phyloP scores from a whole-genome alignment of 2,329 filamentous ascomycete species.

The Chrysosporium keratinophilum region DNA sequence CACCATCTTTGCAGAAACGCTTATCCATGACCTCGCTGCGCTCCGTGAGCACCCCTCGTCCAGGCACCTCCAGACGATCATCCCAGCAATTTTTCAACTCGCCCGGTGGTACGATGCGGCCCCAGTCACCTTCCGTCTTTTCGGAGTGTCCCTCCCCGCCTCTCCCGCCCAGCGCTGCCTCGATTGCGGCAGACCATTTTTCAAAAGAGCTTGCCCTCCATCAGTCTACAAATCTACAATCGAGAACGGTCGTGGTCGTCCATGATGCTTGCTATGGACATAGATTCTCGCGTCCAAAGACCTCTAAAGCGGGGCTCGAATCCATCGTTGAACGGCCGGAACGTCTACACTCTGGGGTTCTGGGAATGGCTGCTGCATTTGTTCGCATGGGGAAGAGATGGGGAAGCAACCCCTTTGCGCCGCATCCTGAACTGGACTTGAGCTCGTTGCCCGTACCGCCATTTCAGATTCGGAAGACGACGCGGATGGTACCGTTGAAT shows the following conservation, averaged over 20 bases:
- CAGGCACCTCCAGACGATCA: slow-evolving; percentile 28
- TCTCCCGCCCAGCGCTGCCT: slow-evolving; percentile 38
- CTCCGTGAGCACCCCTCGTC: slow-evolving; percentile 25
- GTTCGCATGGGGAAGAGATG: slow-evolving; percentile 79
- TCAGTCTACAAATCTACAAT: slow-evolving; percentile 35
- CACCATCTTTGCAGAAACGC: slow-evolving; percentile 30
- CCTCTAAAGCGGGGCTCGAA: slow-evolving; percentile 58
- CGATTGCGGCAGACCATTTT: slow-evolving; percentile 59
- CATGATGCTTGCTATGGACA: slow-evolving; percentile 95
- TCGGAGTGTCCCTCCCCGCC: slow-evolving; percentile 18
- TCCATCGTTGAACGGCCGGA: slow-evolving; percentile 92
- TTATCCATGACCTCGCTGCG: slow-evolving; percentile 31
- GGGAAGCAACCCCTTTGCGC: slow-evolving; percentile 56
- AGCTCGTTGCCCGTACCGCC: slow-evolving; percentile 51
- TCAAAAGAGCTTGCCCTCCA: slow-evolving; percentile 57
- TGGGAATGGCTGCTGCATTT: slow-evolving; percentile 80
- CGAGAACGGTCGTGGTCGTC: slow-evolving; percentile 68
- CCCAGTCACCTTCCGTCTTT: slow-evolving; percentile 18
- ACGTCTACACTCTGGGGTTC: slow-evolving; percentile 68
- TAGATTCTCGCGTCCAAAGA: slow-evolving; percentile 72
- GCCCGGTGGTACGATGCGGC: slow-evolving; percentile 23
- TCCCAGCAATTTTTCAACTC: slow-evolving; percentile 23
- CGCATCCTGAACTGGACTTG: slow-evolving; percentile 52
- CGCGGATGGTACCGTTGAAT: slow-evolving; percentile 57
- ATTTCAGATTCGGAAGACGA: slow-evolving; percentile 77